Evolutionary conservation across 129 eudicot genomes (phyloP).

Genomic region (Heracleum sosnowskyi): DNA sequence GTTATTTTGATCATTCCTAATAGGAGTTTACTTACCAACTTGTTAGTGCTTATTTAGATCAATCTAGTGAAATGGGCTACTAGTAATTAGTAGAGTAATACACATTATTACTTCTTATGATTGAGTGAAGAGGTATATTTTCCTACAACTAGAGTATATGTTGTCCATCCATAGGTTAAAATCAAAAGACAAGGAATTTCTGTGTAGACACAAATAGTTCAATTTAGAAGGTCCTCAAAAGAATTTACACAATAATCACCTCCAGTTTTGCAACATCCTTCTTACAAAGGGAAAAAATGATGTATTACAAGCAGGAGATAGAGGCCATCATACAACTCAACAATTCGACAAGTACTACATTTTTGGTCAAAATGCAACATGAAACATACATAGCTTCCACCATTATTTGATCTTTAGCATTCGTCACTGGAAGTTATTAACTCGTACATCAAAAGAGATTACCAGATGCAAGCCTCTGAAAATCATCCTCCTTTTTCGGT

Average conservation of each 20-base stretch:
- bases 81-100: neutral
- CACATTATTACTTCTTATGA: neutral
- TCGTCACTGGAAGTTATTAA: neutral
- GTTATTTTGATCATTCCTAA: neutral
- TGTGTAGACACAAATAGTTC: neutral
- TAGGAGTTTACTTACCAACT: neutral
- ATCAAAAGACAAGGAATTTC: neutral
- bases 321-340: neutral
- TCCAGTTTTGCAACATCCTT: neutral
- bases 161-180: neutral
- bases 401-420: neutral
- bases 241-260: neutral
- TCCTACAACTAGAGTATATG: neutral
- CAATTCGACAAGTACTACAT: neutral
- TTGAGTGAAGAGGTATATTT: neutral
- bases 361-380: neutral
- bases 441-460: constrained; percentile 7
- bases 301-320: neutral
- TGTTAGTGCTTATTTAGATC: neutral
- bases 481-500: neutral
- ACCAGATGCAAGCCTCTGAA: constrained; percentile 2
- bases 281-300: neutral
- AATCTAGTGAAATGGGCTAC: no score
- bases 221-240: constrained; percentile 5
- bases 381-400: neutral